Base-by-base conservation (phyloP, 129 eudicot genomes). In the Cynara cardunculus region DNA sequence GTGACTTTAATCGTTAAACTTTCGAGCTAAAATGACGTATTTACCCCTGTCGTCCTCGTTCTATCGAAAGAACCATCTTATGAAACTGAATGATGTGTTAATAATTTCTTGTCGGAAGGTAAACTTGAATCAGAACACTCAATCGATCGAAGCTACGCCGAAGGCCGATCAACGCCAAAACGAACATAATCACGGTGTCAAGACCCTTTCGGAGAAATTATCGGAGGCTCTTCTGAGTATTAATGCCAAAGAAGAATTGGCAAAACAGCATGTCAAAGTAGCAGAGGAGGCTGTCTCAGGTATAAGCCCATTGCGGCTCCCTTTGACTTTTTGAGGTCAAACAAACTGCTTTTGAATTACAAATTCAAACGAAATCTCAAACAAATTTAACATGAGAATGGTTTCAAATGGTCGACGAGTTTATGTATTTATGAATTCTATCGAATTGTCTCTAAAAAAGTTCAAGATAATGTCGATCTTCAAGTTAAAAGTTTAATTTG, bases 251-350 rank as follows among this genome's bases (percentile, higher is more conserved):
- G 88, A 85, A 72, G 73, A 81, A 25, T 30, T 80, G 70, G 88
- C 76, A 71, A 81, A 80, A 19, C 88, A 85, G 32, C 87, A 84
- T 28, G 71, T 53, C 22, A 84, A 84, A 84, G 84, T 84, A 25
- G 87, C 87, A 75, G 87, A 84, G 74, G 87, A 84, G 71, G 87
- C 87, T 75, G 87, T 84, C 59, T 80, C 84, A 84, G 87, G 87
- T 84, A 80, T 61, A 69, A 16, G 19, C 13, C 68, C n/a, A 28
- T 21, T 25, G 1, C 27, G 53, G 11, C n/a, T 1, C 24, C 28
- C 44, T 74, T 78, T 67, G 81, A 78, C 67, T 77, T 77, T 77
- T 77, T 25, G 0, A 68, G 46, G 75, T 78, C 68, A 78, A 44
- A 6, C 25, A 41, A 18, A 19, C 28, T 5, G 1, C 67, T 5